Conservation (phyloP, 768 basidiomycete species). For the Aureoboletus auriporus region DNA sequence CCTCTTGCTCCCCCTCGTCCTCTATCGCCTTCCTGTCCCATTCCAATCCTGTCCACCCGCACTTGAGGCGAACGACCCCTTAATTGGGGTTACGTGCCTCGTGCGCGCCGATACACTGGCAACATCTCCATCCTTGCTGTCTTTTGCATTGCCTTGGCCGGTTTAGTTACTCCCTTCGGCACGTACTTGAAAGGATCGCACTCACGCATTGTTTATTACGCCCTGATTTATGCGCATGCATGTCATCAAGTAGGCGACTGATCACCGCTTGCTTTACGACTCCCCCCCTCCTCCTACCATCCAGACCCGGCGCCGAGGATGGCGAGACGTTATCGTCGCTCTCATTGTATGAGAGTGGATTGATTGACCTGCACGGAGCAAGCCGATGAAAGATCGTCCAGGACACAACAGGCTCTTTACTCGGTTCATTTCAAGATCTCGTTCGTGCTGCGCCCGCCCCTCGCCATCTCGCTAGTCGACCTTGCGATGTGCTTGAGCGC, state of each 20-base stretch:
- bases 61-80: constrained; percentile 77
- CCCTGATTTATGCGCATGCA: constrained; percentile 35
- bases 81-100: constrained; percentile 77
- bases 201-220: constrained; percentile 41
- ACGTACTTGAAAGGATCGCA: constrained; percentile 24
- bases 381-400: constrained; percentile 23
- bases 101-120: constrained; percentile 74
- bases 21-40: constrained; percentile 41
- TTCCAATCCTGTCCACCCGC: constrained; percentile 47
- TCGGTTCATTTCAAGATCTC: neutral
- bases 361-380: constrained; percentile 23
- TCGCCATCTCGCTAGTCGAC: constrained; percentile 38
- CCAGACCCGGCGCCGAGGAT: constrained; percentile 19
- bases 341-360: constrained; percentile 36
- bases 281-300: constrained; percentile 1
- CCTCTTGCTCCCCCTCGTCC: constrained; percentile 41
- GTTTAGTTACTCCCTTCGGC: constrained; percentile 23
- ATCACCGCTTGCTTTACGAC: constrained; percentile 41
- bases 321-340: constrained; percentile 21
- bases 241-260: constrained; percentile 36
- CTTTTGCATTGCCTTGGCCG: constrained; percentile 15
- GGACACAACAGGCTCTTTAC: constrained; percentile 5
- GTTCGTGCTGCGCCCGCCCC: constrained; percentile 22
- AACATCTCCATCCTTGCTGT: constrained; percentile 34
- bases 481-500: constrained; percentile 23